Percentiles rank a stretch among this genome's conserved stretches.
These are phyloP conservation scores for Teunomyces aglyptinius DNA, from an alignment of 805 yeast genomes.

Conservation along the genomic window DNA sequence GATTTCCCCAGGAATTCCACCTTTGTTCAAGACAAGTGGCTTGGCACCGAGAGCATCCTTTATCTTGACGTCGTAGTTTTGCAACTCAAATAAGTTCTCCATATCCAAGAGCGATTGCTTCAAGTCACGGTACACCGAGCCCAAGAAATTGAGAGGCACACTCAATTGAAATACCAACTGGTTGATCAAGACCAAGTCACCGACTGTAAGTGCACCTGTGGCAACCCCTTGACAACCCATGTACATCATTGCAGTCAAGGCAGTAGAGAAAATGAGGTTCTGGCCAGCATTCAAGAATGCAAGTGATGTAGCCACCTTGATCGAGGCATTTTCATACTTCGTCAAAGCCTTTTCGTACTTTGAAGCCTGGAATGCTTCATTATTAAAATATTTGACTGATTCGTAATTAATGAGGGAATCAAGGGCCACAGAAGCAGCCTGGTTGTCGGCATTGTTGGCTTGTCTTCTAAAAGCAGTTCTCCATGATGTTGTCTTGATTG, in stretches of 20 bases:
- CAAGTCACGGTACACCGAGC: conserved; percentile 92
- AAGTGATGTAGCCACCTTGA: conserved; percentile 80
- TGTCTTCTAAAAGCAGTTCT: conserved; percentile 85
- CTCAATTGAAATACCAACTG: conserved; percentile 95
- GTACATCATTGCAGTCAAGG: conserved; percentile 95
- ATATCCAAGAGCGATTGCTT: conserved; percentile 91
- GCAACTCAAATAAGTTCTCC: conserved; percentile 90
- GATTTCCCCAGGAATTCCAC: conserved; percentile 65
- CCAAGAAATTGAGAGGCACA: conserved; percentile 91
- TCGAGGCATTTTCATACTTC: conserved; percentile 70
- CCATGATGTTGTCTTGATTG: conserved; percentile 94
- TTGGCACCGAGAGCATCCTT: conserved; percentile 61
- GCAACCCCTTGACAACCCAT: conserved; percentile 96
- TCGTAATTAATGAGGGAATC: conserved; percentile 94
- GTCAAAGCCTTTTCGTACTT: conserved; percentile 76
- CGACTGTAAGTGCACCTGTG: conserved; percentile 78
- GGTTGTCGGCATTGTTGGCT: conserved; percentile 88
- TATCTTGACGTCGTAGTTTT: conserved; percentile 68
- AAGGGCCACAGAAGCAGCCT: conserved; percentile 91
- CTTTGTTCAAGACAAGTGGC: conserved; percentile 45
- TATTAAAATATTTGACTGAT: conserved; percentile 91
- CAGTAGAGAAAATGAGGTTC: conserved; percentile 76
- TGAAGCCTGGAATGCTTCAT: conserved; percentile 74
- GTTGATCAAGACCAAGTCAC: conserved; percentile 91
- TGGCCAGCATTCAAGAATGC: conserved; percentile 81